Percentiles rank a stretch among this genome's conserved stretches.
These are phyloP conservation scores for Exophiala sideris DNA, from an alignment of 2,329 filamentous ascomycete species.

Conservation along the genomic window DNA sequence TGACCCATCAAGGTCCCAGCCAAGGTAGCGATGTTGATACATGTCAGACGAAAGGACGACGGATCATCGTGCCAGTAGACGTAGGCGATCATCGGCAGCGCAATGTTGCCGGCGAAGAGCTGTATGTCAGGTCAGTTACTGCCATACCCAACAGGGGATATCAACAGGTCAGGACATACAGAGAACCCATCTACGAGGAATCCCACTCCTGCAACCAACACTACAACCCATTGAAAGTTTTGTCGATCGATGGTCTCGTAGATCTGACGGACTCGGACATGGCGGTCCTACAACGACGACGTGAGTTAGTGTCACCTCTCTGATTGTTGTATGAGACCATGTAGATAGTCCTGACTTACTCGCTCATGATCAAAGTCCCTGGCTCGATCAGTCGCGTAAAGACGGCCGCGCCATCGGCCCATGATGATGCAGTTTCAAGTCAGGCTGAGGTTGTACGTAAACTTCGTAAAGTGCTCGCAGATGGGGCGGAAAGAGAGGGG, in stretches of 20 bases:
- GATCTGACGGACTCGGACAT: conserved; percentile 43
- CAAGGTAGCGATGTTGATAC: conserved; percentile 47
- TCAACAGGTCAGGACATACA: conserved; percentile 24
- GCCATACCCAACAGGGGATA: conserved; percentile 1
- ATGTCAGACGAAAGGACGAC: conserved; percentile 35
- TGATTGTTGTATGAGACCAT: background rate
- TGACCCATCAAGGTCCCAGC: conserved; percentile 48
- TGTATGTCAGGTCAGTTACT: conserved; percentile 25
- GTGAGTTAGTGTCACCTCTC: background rate
- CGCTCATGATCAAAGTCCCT: conserved; percentile 45
- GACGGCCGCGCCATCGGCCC: conserved; percentile 26
- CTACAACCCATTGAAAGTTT: conserved; percentile 42
- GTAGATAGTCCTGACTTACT: conserved; percentile 6
- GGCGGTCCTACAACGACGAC: conserved; percentile 34
- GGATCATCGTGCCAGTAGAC: conserved; percentile 46
- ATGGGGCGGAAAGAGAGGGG: conserved; percentile 19
- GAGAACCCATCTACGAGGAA: conserved; percentile 51
- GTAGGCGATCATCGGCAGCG: conserved; percentile 48
- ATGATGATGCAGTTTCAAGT: conserved; percentile 2
- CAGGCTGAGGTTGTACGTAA: no score
- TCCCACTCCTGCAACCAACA: conserved; percentile 47
- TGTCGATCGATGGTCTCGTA: conserved; percentile 46
- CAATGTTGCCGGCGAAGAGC: conserved; percentile 50
- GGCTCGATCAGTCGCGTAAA: conserved; percentile 44
- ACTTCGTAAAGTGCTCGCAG: background rate